Conservation (phyloP, 2,329 filamentous ascomycete species). For the Sordariomycetes sp. region DNA sequence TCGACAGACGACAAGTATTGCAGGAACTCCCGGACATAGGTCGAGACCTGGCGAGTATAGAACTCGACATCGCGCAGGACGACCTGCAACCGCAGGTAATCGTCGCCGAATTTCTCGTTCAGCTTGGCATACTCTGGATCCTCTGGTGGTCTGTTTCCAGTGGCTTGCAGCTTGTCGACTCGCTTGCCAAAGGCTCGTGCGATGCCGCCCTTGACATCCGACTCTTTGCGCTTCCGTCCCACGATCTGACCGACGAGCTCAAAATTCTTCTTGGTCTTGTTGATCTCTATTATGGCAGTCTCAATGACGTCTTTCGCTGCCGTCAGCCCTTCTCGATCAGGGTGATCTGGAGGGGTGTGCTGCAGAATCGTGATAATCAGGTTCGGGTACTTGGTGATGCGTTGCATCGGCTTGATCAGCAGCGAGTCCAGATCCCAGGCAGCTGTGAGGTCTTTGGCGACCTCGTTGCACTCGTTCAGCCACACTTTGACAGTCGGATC, state of each 20-base stretch:
- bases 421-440: slow-evolving; percentile 94
- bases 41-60: slow-evolving; percentile 73
- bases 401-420: slow-evolving; percentile 94
- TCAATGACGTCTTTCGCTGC: slow-evolving; percentile 44
- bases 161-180: slow-evolving; percentile 71
- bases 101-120: slow-evolving; percentile 81
- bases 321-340: slow-evolving; percentile 61
- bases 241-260: slow-evolving; percentile 89
- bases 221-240: slow-evolving; percentile 76
- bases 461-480: slow-evolving; percentile 87
- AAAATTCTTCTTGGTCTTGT: slow-evolving; percentile 90
- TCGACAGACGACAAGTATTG: slow-evolving; percentile 77
- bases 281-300: slow-evolving; percentile 73
- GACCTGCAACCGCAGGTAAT: slow-evolving; percentile 86
- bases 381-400: slow-evolving; percentile 87
- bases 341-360: slow-evolving; percentile 72
- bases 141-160: slow-evolving; percentile 53
- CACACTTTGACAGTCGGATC: slow-evolving; percentile 66
- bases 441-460: slow-evolving; percentile 82
- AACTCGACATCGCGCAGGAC: slow-evolving; percentile 90
- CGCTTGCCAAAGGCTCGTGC: slow-evolving; percentile 85
- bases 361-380: slow-evolving; percentile 73
- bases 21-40: slow-evolving; percentile 73
- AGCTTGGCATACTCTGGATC: slow-evolving; percentile 75
- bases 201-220: slow-evolving; percentile 74